Percentiles rank a stretch among this genome's conserved stretches.
Conservation (phyloP, 2,329 filamentous ascomycete genomes). For the Fusarium tupiense region DNA sequence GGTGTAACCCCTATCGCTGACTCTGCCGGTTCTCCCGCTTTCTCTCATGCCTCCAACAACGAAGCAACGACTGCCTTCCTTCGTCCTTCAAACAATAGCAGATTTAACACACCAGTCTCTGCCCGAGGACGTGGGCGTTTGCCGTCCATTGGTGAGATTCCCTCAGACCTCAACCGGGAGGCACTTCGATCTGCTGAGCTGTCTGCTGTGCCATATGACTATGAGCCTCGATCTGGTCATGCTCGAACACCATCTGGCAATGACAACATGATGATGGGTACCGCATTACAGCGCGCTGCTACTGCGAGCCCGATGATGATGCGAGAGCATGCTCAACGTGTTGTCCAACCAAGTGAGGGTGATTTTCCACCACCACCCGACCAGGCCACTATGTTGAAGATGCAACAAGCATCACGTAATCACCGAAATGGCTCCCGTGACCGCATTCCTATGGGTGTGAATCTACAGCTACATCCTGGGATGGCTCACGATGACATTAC, state of each 20-base stretch:
- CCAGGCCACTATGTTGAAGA: conserved; percentile 69
- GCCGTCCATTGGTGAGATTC: conserved; percentile 77
- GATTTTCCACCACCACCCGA: conserved; percentile 69
- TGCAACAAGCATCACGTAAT: conserved; percentile 65
- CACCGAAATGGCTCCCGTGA: conserved; percentile 78
- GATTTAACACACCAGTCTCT: conserved; percentile 75
- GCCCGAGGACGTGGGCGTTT: conserved; percentile 71
- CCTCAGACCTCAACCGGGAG: conserved; percentile 47
- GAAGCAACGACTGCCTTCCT: conserved; percentile 75
- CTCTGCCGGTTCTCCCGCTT: conserved; percentile 72
- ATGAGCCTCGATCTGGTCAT: conserved; percentile 45
- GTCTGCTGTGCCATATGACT: conserved; percentile 38
- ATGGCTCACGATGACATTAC: conserved; percentile 64
- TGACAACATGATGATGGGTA: conserved; percentile 54
- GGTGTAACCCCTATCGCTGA: conserved; percentile 91
- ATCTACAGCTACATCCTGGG: conserved; percentile 71
- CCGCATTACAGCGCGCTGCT: conserved; percentile 69
- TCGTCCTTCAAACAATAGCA: conserved; percentile 72
- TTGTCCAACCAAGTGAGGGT: conserved; percentile 45
- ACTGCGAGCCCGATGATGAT: conserved; percentile 75
- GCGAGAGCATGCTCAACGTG: conserved; percentile 56
- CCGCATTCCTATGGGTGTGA: conserved; percentile 77
- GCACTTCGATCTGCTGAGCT: conserved; percentile 41
- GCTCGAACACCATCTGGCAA: conserved; percentile 53
- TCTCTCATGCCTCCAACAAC: conserved; percentile 56